Conservation (phyloP, 2,329 filamentous ascomycete species). For the Colletotrichum camelliae region DNA sequence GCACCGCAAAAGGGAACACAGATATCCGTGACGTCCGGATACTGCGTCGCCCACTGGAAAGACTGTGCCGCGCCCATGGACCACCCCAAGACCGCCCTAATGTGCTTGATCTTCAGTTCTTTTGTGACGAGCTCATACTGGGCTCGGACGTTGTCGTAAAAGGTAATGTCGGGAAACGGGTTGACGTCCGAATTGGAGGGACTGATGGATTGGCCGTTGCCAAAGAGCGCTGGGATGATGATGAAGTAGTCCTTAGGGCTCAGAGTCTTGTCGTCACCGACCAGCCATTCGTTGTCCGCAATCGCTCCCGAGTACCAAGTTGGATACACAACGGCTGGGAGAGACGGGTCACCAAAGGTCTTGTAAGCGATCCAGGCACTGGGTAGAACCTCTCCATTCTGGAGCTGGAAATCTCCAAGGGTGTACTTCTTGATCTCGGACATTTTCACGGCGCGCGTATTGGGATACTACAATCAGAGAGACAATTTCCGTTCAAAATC, state of each 20-base stretch:
- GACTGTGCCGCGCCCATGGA: constrained; percentile 62
- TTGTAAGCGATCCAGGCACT: constrained; percentile 78
- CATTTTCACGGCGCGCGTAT: background rate
- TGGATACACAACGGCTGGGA: constrained; percentile 76
- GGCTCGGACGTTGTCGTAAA: constrained; percentile 57
- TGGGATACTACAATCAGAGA: background rate
- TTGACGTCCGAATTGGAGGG: constrained; percentile 51
- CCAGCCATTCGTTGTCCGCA: constrained; percentile 76
- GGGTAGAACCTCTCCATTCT: constrained; percentile 66
- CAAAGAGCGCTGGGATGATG: constrained; percentile 55
- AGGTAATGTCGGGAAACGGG: constrained; percentile 48
- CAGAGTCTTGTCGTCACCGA: constrained; percentile 69
- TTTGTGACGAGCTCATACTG: constrained; percentile 49
- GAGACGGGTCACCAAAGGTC: constrained; percentile 68
- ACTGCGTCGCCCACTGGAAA: constrained; percentile 57
- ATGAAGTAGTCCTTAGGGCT: constrained; percentile 59
- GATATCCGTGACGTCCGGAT: constrained; percentile 51
- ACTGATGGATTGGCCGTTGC: constrained; percentile 58
- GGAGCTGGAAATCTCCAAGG: constrained; percentile 71
- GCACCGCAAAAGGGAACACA: constrained; percentile 55
- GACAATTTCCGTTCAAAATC: no score
- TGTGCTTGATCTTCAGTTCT: constrained; percentile 44
- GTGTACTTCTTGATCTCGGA: constrained; percentile 49
- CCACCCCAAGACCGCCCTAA: constrained; percentile 58
- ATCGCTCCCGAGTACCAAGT: constrained; percentile 73